A percentile compares a stretch with the other conserved stretches of the same genome.
Conservation (phyloP, 768 basidiomycete species). For the Podaxis sp. region DNA sequence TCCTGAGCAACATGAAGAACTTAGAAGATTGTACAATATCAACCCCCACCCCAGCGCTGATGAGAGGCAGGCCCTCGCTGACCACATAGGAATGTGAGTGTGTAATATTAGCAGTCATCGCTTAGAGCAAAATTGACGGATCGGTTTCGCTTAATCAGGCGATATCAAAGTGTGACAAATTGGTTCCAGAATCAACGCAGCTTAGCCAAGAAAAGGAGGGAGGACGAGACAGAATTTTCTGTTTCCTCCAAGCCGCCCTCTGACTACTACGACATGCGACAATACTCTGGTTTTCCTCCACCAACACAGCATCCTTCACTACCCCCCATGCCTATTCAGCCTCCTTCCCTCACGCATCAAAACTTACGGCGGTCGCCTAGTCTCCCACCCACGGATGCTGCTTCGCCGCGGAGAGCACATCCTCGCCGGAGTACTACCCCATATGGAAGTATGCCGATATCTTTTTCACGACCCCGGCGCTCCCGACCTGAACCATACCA, state of each 20-base stretch:
- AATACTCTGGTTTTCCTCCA: constrained; percentile 46
- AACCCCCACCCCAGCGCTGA: constrained; percentile 69
- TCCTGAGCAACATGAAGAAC: constrained; percentile 62
- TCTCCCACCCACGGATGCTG: constrained; percentile 33
- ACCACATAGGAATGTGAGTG: constrained; percentile 73
- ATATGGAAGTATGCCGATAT: constrained; percentile 34
- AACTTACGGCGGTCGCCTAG: constrained; percentile 31
- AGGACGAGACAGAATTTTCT: constrained; percentile 41
- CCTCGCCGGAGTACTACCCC: constrained; percentile 39
- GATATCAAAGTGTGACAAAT: constrained; percentile 74
- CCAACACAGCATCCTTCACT: constrained; percentile 32
- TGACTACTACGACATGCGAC: constrained; percentile 29
- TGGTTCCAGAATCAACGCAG: constrained; percentile 89
- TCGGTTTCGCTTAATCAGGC: constrained; percentile 44
- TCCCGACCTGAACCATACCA: constrained; percentile 79
- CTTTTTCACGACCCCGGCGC: constrained; percentile 55
- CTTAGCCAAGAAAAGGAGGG: constrained; percentile 66
- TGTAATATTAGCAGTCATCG: constrained; percentile 18
- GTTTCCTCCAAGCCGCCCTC: constrained; percentile 26
- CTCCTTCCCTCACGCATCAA: constrained; percentile 22
- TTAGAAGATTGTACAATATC: constrained; percentile 57
- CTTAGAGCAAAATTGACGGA: constrained; percentile 24
- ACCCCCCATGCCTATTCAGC: constrained; percentile 25
- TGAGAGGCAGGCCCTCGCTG: constrained; percentile 59
- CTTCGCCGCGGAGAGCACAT: constrained; percentile 33